Conservation (phyloP, 2,329 filamentous ascomycete species). For the Colletotrichum salicis region DNA sequence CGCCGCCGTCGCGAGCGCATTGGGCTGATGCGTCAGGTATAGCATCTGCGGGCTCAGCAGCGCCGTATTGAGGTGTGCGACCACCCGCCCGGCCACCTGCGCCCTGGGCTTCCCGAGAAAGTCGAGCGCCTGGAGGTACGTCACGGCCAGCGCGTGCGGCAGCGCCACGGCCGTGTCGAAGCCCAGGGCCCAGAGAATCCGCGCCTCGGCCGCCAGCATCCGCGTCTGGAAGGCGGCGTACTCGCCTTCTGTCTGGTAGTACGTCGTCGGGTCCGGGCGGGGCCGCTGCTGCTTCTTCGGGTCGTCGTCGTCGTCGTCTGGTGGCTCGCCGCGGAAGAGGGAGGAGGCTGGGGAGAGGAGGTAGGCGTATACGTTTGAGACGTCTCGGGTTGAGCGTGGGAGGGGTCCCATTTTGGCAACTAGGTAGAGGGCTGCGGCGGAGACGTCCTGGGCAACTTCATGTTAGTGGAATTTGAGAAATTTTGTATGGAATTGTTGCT, state of each 20-base stretch:
- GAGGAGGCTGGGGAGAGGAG: slow-evolving; percentile 73
- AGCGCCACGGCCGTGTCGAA: slow-evolving; percentile 85
- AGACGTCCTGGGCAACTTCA: slow-evolving; percentile 71
- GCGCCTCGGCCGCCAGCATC: slow-evolving; percentile 79
- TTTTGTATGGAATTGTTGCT: neutral
- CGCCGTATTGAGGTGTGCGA: slow-evolving; percentile 87
- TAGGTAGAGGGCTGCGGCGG: slow-evolving; percentile 83
- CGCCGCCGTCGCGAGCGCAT: slow-evolving; percentile 84
- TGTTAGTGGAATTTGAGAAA: neutral
- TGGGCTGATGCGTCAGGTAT: slow-evolving; percentile 92
- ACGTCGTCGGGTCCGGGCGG: slow-evolving; percentile 59
- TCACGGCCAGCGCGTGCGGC: slow-evolving; percentile 87
- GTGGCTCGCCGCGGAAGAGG: slow-evolving; percentile 56
- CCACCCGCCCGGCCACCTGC: slow-evolving; percentile 69
- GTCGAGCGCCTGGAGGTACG: slow-evolving; percentile 90
- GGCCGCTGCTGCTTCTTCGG: slow-evolving; percentile 34
- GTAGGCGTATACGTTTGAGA: slow-evolving; percentile 87
- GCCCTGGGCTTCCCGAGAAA: slow-evolving; percentile 62
- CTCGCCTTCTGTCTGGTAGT: slow-evolving; percentile 78
- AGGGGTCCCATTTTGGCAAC: slow-evolving; percentile 83
- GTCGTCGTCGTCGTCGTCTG: slow-evolving; percentile 3
- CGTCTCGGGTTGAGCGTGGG: slow-evolving; percentile 80
- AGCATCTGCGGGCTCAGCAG: slow-evolving; percentile 88
- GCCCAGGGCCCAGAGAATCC: slow-evolving; percentile 78
- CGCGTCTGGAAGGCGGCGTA: slow-evolving; percentile 73